Base-by-base conservation (phyloP, 352 stramenopile genomes). In the Pythium volutum region DNA sequence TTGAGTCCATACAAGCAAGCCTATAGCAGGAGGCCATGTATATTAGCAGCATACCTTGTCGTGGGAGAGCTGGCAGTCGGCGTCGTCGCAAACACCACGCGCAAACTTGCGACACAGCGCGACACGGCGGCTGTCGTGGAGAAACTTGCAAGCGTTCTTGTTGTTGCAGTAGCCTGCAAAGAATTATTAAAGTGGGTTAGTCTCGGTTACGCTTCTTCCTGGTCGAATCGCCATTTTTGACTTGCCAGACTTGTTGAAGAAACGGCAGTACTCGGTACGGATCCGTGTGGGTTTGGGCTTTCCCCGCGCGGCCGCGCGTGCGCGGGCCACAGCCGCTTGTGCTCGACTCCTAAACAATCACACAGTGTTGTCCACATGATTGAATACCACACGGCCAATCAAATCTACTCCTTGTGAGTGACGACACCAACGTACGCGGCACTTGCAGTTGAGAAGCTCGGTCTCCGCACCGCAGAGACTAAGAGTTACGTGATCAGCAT, bases 191-290 rank as follows among this genome's bases (percentile, higher is more conserved):
- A 10, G 14, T 15, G 15, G 31, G 3, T 36, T 11, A 36, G 31
- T 36, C 36, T 43, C 36, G 6, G 1, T 8, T 43, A 20, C 4
- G 3, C 18, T 43, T 43, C 36, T 42, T 43, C 15, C 36, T 18
- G 9, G 36, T 43, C 0, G 14, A 20, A 22, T 43, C 36, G 18
- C 3, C 2, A 12, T 34, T n/a, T n/a, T n/a, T 16, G 52, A 73
- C 81, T 82, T 87, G 75, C 84, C 84, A 48, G 89, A 92, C 34
- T 83, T 77, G 56, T 90, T 91, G 73, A 85, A 94, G 64, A 91
- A 94, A 15, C 71, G 77, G 57, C 84, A 94, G 58, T 91, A 87
- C 55, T 90, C 82, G 10, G 81, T 92, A 25, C 84, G 82, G 31
- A 78, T 45, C 41, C 70, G 69, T 1, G 65, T 59, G 4, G 47